Evolutionary conservation across 2,329 filamentous ascomycete species (phyloP).

Genomic region (Hortaea werneckii): DNA sequence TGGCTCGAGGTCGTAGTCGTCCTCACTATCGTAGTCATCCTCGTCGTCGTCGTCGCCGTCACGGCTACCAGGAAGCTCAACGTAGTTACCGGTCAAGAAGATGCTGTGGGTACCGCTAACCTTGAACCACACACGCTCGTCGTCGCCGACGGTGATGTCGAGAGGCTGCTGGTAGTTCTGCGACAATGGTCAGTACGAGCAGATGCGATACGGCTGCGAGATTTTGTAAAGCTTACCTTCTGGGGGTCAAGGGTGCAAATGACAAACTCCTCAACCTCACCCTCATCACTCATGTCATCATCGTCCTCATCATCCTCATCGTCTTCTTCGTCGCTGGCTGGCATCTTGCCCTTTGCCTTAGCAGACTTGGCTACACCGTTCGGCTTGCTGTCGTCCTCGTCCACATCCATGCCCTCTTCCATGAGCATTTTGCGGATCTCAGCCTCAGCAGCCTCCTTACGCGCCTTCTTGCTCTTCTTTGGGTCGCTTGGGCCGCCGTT

Average conservation of each 20-base stretch:
- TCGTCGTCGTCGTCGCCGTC: conserved; percentile 54
- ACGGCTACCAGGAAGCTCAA: conserved; percentile 56
- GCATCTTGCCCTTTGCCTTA: conserved; percentile 63
- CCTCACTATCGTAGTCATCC: conserved; percentile 48
- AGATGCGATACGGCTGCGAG: not conserved
- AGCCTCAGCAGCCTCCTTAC: conserved; percentile 64
- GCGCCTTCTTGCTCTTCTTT: conserved; percentile 77
- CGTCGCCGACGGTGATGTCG: conserved; percentile 81
- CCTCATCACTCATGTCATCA: conserved; percentile 44
- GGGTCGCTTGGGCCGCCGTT: conserved; percentile 90
- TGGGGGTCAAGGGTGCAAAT: conserved; percentile 91
- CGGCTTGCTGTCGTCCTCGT: conserved; percentile 51
- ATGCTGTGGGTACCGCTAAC: conserved; percentile 83
- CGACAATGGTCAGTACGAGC: conserved; percentile 19
- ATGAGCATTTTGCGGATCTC: conserved; percentile 58
- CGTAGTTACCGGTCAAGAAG: conserved; percentile 92
- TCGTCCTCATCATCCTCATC: conserved; percentile 43
- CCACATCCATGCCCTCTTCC: conserved; percentile 61
- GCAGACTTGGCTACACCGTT: conserved; percentile 47
- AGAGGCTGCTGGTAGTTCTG: conserved; percentile 93
- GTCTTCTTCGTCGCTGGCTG: conserved; percentile 39
- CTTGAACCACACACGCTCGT: conserved; percentile 85
- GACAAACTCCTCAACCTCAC: conserved; percentile 78
- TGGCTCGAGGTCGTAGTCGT: conserved; percentile 63
- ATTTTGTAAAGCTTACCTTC: conserved; percentile 51